Percentiles rank a stretch among this genome's conserved stretches.
Conservation (phyloP, 2,329 filamentous ascomycete genomes). For the Pseudophaeomoniella oleicola region DNA sequence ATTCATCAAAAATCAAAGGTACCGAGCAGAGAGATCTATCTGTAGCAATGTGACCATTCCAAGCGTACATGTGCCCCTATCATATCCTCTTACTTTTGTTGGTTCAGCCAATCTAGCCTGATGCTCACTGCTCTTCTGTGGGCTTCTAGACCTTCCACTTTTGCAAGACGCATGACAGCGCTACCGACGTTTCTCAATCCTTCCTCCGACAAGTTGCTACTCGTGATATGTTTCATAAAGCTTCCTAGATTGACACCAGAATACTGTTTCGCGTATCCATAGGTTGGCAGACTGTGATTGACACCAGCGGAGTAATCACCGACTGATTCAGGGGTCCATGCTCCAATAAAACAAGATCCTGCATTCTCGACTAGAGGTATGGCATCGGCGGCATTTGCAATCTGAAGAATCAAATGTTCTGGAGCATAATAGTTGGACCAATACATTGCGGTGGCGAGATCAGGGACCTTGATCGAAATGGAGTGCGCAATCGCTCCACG, state of each 20-base stretch:
- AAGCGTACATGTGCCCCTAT: too few species aligned
- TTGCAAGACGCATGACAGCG: constrained; percentile 88
- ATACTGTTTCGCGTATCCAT: constrained; percentile 97
- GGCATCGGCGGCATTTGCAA: constrained; percentile 58
- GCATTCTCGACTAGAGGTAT: constrained; percentile 80
- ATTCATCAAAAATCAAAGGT: too few species aligned
- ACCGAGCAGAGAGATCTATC: too few species aligned
- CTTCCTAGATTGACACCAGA: constrained; percentile 92
- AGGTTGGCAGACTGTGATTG: constrained; percentile 92
- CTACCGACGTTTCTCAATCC: constrained; percentile 72
- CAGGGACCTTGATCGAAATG: constrained; percentile 64
- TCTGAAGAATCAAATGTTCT: constrained; percentile 87
- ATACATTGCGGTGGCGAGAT: constrained; percentile 57
- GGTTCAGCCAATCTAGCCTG: constrained; percentile 29
- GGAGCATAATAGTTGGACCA: constrained; percentile 92
- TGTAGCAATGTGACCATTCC: too few species aligned
- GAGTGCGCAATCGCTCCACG: constrained; percentile 82
- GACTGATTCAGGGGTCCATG: constrained; percentile 95
- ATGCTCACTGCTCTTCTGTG: constrained; percentile 64
- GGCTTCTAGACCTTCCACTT: constrained; percentile 87
- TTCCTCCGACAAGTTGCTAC: constrained; percentile 72
- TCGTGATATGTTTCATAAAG: constrained; percentile 96
- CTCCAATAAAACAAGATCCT: constrained; percentile 86
- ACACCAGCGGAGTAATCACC: constrained; percentile 97
- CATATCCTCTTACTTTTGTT: neutral